Conservation (phyloP, 2,329 filamentous ascomycete genomes). For the Raffaelea ambrosiae region DNA sequence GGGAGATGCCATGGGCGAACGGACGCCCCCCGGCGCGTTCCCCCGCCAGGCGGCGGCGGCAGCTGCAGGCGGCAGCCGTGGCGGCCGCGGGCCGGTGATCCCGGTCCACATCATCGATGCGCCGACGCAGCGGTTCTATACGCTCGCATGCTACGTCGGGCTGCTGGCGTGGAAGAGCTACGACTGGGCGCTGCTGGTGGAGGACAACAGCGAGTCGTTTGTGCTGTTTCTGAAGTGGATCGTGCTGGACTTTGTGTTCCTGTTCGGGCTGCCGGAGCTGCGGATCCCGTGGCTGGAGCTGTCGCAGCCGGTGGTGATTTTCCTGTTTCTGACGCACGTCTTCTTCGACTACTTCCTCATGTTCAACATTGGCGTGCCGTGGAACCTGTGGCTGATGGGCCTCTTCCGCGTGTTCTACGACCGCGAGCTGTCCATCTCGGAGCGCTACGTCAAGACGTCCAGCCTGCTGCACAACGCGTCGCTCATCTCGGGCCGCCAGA, state of each 20-base stretch:
- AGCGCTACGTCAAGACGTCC: constrained; percentile 80
- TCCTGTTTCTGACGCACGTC: constrained; percentile 64
- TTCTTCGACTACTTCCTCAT: constrained; percentile 77
- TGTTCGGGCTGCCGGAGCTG: constrained; percentile 79
- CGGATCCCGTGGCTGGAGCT: constrained; percentile 96
- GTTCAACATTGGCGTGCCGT: constrained; percentile 75
- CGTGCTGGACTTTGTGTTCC: constrained; percentile 72
- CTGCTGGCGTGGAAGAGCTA: constrained; percentile 79
- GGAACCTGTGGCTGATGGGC: constrained; percentile 63
- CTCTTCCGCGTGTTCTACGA: constrained; percentile 80
- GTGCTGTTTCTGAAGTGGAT: constrained; percentile 93
- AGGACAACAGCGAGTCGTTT: constrained; percentile 80
- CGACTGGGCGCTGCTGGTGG: constrained; percentile 70
- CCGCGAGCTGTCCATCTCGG: constrained; percentile 86
- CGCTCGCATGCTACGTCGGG: constrained; percentile 66
- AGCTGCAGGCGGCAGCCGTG: constrained; percentile 6
- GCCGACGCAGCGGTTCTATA: constrained; percentile 83
- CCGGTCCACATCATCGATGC: constrained; percentile 76
- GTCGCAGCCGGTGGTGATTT: constrained; percentile 63
- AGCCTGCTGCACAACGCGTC: constrained; percentile 86
- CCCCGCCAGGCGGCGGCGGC: constrained; percentile 17
- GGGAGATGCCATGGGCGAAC: constrained; percentile 17
- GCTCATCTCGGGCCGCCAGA: constrained; percentile 90
- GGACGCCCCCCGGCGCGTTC: constrained; percentile 17
- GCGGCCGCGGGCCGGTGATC: constrained; percentile 54